These are phyloP conservation scores for Rhizopogon rudus DNA, from an alignment of 768 basidiomycete species.

Conservation along the genomic window DNA sequence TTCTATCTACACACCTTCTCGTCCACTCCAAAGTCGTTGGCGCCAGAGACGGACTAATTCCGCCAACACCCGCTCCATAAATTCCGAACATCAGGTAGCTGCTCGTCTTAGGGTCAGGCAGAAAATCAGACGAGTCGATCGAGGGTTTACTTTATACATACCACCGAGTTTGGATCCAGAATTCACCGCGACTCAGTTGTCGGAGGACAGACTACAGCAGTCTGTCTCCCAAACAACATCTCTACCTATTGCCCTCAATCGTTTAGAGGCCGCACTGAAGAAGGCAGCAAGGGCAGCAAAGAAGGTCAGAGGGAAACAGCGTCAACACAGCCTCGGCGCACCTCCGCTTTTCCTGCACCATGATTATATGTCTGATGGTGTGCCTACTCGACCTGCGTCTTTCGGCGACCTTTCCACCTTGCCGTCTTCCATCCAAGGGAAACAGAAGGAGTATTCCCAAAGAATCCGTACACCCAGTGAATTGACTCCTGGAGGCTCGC, in stretches of 20 bases:
- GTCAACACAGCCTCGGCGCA: neutral
- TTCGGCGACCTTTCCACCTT: slow-evolving; percentile 22
- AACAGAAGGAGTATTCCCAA: slow-evolving; percentile 27
- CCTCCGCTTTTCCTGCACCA: slow-evolving; percentile 17
- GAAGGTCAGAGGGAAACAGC: slow-evolving; percentile 10
- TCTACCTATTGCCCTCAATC: slow-evolving; percentile 41
- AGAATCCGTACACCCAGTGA: neutral
- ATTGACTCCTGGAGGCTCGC: neutral
- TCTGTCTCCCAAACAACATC: slow-evolving; percentile 41
- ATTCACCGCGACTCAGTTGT: neutral
- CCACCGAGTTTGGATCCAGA: slow-evolving; percentile 32
- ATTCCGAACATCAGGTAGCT: slow-evolving; percentile 55
- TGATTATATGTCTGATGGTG: slow-evolving; percentile 31
- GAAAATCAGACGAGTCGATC: slow-evolving; percentile 51
- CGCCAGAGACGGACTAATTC: slow-evolving; percentile 44
- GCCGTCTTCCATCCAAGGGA: slow-evolving; percentile 40
- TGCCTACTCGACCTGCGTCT: slow-evolving; percentile 25
- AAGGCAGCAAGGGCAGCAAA: slow-evolving; percentile 30
- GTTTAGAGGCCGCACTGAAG: slow-evolving; percentile 46
- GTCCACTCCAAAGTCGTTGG: slow-evolving; percentile 36
- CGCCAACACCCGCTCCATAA: slow-evolving; percentile 45
- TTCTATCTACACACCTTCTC: slow-evolving; percentile 30
- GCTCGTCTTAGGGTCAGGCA: slow-evolving; percentile 61
- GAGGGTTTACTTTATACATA: slow-evolving; percentile 62
- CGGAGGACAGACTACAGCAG: slow-evolving; percentile 7